Percentiles rank a stretch among this genome's conserved stretches.
phyloP scores from a whole-genome alignment of 768 basidiomycete genomes.

The Boletus patriciae region DNA sequence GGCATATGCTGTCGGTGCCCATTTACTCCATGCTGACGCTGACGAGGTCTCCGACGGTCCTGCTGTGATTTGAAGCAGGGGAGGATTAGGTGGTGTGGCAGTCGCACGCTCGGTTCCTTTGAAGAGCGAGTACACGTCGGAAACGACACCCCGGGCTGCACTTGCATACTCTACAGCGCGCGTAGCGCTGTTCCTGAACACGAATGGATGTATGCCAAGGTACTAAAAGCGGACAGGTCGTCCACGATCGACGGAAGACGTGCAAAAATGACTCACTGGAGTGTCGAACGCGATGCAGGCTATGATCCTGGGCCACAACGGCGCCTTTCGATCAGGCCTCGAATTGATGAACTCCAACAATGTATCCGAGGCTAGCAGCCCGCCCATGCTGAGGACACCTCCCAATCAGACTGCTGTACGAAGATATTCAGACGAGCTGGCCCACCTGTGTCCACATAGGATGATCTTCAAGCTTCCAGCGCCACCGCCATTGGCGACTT shows the following conservation, averaged over 20 bases:
- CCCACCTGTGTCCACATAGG: constrained; percentile 85
- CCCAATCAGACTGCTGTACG: not conserved
- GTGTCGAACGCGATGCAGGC: constrained; percentile 89
- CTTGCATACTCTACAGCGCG: constrained; percentile 72
- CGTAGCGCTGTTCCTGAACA: constrained; percentile 81
- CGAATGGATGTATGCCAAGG: constrained; percentile 79
- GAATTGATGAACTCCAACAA: constrained; percentile 68
- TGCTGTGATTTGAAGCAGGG: constrained; percentile 36
- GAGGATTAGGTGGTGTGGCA: constrained; percentile 26
- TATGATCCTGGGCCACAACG: constrained; percentile 87
- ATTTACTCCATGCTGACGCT: constrained; percentile 53
- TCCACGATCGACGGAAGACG: not conserved
- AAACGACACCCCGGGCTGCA: constrained; percentile 61
- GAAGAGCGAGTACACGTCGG: constrained; percentile 58
- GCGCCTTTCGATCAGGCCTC: constrained; percentile 60
- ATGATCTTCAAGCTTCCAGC: constrained; percentile 73
- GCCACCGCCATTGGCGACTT: constrained; percentile 77
- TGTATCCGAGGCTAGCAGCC: constrained; percentile 83
- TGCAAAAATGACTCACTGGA: constrained; percentile 55
- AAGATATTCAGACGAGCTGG: too few relatives aligned
- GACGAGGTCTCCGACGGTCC: constrained; percentile 17
- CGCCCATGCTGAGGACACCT: constrained; percentile 76
- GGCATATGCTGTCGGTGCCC: constrained; percentile 69
- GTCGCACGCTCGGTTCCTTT: constrained; percentile 43
- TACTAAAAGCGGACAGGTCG: constrained; percentile 49